phyloP scores from a whole-genome alignment of 1,139 yeast species.

The Magnusiomyces paraingens region DNA sequence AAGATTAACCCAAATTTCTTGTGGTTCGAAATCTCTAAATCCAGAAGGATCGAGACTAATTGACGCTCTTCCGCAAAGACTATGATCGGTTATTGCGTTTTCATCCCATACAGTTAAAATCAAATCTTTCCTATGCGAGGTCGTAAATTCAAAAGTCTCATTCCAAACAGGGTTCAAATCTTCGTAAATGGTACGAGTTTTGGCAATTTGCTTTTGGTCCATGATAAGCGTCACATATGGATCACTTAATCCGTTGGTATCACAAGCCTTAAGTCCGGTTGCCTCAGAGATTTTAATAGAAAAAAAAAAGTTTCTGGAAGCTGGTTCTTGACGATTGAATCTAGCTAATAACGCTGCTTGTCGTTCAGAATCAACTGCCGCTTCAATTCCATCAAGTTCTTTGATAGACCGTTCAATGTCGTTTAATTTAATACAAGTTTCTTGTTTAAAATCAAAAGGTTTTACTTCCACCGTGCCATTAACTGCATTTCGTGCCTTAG shows the following conservation, averaged over 20 bases:
- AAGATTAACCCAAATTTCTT: conserved; percentile 52
- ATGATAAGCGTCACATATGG: conserved; percentile 60
- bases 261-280: conserved; percentile 55
- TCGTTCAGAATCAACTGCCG: conserved; percentile 53
- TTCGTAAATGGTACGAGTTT: conserved; percentile 59
- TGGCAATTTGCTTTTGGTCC: conserved; percentile 54
- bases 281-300: conserved; percentile 64
- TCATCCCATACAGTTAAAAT: conserved; percentile 74
- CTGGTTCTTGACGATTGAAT: conserved; percentile 28
- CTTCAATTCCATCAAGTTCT: conserved; percentile 56
- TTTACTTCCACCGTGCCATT: conserved; percentile 38
- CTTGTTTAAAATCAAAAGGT: conserved; percentile 55
- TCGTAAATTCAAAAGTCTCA: conserved; percentile 69
- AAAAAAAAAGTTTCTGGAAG: conserved; percentile 48
- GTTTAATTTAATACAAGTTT: conserved; percentile 71
- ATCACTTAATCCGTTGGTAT: conserved; percentile 49
- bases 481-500: conserved; percentile 41
- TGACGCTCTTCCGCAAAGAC: conserved; percentile 62
- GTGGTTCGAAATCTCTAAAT: conserved; percentile 60
- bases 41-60: conserved; percentile 58
- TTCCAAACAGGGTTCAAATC: conserved; percentile 70
- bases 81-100: conserved; percentile 47
- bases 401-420: conserved; percentile 58
- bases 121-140: conserved; percentile 35
- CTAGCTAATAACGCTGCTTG: conserved; percentile 44